Evolutionary conservation across 1,284 basidiomycete genomes (phyloP), one percentile per base, ranked within the genome.

Genomic region (Rhodotorula glutinis): DNA sequence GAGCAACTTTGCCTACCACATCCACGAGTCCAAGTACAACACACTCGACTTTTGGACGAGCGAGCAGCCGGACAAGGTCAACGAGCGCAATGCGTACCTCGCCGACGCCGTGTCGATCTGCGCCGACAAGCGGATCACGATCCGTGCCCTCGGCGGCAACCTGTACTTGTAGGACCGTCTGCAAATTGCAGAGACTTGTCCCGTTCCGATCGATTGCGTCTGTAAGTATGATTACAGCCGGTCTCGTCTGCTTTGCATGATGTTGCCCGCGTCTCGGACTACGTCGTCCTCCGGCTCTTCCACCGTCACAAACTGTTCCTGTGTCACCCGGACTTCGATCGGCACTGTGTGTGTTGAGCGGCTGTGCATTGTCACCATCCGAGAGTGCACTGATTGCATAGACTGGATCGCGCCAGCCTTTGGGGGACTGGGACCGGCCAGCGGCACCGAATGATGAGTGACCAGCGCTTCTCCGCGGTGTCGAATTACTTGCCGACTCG

Each of bases 1-100:
- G 56, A 51, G 53, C 27, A 66, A 69, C 56, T 66, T 71, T 23
- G 58, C 70, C 1, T 53, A 41, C 38, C 64, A 66, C 59, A 65
- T 66, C 57, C 43, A 57, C 33, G 25, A 55, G n/a, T 21, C 40
- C 38, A 49, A 38, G 11, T 64, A 33, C 41, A 46, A 61, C 59
- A 33, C 54, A n/a, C 43, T 16, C 13, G 10, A 61, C 21, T 17
- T 64, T 8, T 68, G 62, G 62, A 54, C 40, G 17, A 25, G 44
- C 16, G 1, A 33, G 21, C 51, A 57, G 40, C 7, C 11, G 16
- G 19, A 49, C 10, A 21, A 38, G 5, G 13, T 23, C 13, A 43
- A 64, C 29, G 49, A 54, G 43, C 58, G 66, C 30, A 68, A 68
- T 62, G 3, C 16, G 29, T 61, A 61, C 59, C 46, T 64, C 33